Base-by-base conservation (phyloP, 768 basidiomycete genomes). In the Lactarius sanguifluus region DNA sequence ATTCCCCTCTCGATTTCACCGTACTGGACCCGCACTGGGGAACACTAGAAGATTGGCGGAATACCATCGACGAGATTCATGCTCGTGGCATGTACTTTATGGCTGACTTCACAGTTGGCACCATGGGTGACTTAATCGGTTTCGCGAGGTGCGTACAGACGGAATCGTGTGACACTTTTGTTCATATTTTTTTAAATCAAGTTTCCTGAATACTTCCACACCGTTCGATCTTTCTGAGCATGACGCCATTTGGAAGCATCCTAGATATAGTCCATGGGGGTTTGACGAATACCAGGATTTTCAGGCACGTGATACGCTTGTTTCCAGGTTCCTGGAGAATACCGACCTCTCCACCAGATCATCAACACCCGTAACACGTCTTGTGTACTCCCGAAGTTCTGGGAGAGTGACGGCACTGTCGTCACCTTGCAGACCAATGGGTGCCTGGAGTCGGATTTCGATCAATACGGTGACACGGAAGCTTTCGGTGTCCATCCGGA, bases 381-480 rank as follows among this genome's bases (percentile, higher is more conserved):
- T 5, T 97, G 95, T 72, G 72, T 79, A 57, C 79, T 94, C 32
- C 95, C 95, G 16, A 81, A 79, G 16, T 90, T 97, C 72, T 96
- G 92, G 91, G 76, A 83, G 55, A 87, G 94, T 59, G 85, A 89
- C 69, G 95, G 90, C 28, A 81, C 82, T 0, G 78, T 85, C 59
- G 79, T 91, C 59, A 78, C 83, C 10, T 76, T 84, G n/a, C 77
- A 86, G 62, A 78, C 80, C 16, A 78, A 82, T 59, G 94, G 94
- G 23, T 97, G 95, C 76, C 80, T 88, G 69, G 75, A 78, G 16
- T 94, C 92, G 20, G 93, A 95, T 68, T 96, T 96, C 71, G 95
- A 97, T 77, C 94, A 96, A 67, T 97, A 91, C 71, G 95, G 95
- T 69, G 95, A 97, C 78, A 93, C 94, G 86, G 95, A 97, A 76